phyloP scores from a whole-genome alignment of 1,284 basidiomycete genomes.

The Cutaneotrichosporon curvatum region DNA sequence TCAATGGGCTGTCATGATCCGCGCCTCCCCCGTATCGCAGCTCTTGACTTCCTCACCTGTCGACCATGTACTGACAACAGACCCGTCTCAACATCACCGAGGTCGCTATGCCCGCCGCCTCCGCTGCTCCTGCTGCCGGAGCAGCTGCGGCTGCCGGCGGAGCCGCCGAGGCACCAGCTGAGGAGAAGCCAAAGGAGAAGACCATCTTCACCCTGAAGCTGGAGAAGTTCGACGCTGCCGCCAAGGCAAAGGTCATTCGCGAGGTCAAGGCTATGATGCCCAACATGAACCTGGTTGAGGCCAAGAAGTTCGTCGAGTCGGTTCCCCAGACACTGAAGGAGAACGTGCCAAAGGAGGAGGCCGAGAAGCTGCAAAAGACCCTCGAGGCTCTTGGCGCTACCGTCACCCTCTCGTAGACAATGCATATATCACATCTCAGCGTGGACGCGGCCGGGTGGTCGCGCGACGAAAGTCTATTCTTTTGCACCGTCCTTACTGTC shows the following conservation, averaged over 20 bases:
- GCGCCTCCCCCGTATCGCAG: too few relatives aligned
- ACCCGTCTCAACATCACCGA: slow-evolving; percentile 94
- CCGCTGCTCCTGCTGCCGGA: slow-evolving; percentile 55
- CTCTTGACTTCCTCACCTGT: too few relatives aligned
- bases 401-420: slow-evolving; percentile 54
- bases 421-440: slow-evolving; percentile 18
- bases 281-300: slow-evolving; percentile 91
- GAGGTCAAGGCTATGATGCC: slow-evolving; percentile 95
- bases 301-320: slow-evolving; percentile 99
- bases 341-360: slow-evolving; percentile 93
- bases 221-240: slow-evolving; percentile 78
- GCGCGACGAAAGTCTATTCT: background rate
- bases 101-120: slow-evolving; percentile 82
- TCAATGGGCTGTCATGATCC: too few relatives aligned
- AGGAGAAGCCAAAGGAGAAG: slow-evolving; percentile 99
- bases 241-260: slow-evolving; percentile 96
- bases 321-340: slow-evolving; percentile 92
- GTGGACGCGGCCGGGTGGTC: background rate
- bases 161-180: slow-evolving; percentile 45
- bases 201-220: slow-evolving; percentile 93
- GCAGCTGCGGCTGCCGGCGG: slow-evolving; percentile 54
- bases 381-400: slow-evolving; percentile 86
- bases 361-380: slow-evolving; percentile 87
- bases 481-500: background rate
- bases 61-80: slow-evolving; percentile 54